phyloP scores from a whole-genome alignment of 805 yeast genomes.

The Candida ponderosae region DNA sequence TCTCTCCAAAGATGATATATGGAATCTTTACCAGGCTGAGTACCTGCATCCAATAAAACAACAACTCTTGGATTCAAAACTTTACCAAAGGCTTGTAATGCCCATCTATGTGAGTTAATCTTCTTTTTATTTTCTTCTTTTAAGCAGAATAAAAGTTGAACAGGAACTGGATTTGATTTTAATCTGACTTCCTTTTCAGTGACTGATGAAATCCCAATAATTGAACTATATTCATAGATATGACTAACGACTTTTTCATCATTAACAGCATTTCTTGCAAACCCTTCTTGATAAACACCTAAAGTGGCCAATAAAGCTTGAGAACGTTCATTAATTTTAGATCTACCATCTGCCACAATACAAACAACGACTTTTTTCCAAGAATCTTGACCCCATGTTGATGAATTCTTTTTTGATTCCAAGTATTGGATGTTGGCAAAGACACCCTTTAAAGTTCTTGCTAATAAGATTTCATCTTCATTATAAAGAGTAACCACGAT shows the following conservation, averaged over 20 bases:
- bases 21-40: conserved; percentile 80
- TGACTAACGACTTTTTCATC: conserved; percentile 78
- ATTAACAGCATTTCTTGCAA: conserved; percentile 86
- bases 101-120: conserved; percentile 96
- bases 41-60: conserved; percentile 87
- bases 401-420: conserved; percentile 53
- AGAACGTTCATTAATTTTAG: conserved; percentile 71
- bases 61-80: conserved; percentile 76
- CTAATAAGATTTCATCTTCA: conserved; percentile 76
- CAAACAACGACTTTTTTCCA: conserved; percentile 93
- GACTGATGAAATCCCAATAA: conserved; percentile 74
- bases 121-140: conserved; percentile 86
- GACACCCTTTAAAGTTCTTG: conserved; percentile 83
- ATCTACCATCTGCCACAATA: conserved; percentile 88
- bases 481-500: conserved; percentile 87
- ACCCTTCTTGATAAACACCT: conserved; percentile 93
- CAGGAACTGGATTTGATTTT: conserved; percentile 65
- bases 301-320: conserved; percentile 75
- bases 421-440: conserved; percentile 80
- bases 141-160: conserved; percentile 81
- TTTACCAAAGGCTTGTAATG: conserved; percentile 86
- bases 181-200: conserved; percentile 58
- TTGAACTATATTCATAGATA: conserved; percentile 87
- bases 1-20: conserved; percentile 87
- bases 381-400: conserved; percentile 89